Evolutionary conservation across 192 early-diverging fungal species (phyloP), one percentile per base, ranked within the genome.

Genomic region (Backusella sp.): DNA sequence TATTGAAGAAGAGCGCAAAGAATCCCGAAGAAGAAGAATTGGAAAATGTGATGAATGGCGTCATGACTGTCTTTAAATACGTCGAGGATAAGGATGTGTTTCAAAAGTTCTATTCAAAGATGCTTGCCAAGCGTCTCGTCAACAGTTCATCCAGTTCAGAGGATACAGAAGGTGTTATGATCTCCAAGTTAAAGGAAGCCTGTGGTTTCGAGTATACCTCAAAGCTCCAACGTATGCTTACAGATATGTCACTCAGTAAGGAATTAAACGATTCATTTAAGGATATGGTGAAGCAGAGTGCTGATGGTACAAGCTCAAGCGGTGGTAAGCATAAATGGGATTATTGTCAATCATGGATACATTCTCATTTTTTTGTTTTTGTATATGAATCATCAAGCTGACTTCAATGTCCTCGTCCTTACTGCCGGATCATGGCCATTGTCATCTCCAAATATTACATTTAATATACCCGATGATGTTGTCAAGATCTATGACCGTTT

Each of bases 11-110:
- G 87, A 94, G 91, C 79, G 86, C 88, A 52, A 94, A 92, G 75
- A 88, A 92, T 53, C 85, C 90, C 0, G 94, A 96, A 46, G 89
- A 90, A 76, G 79, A 81, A 37, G 77, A 81, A 67, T 84, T 90
- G 23, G 56, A 79, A 66, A 82, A 79, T 76, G 80, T 86, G 19
- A 66, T 79, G 66, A 73, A 46, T 37, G 52, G 53, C 11, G 34
- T 35, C 91, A 96, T 99, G 88, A 97, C 92, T 2, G 90, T 99
- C 19, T 98, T 96, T 85, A 95, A 96, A 81, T 99, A 95, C 80
- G 90, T 99, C 39, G 96, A 96, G 75, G 96, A 97, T 87, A 94
- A 96, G 82, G 98, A 99, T 80, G 95, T 99, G 36, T 99, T 98
- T 86, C 97, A 98, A 82, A 96, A 97, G 83, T 96, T 97, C 70